A percentile compares a stretch with the other conserved stretches of the same genome.
phyloP scores from a whole-genome alignment of 1,284 basidiomycete genomes.

The Mycena sp. region DNA sequence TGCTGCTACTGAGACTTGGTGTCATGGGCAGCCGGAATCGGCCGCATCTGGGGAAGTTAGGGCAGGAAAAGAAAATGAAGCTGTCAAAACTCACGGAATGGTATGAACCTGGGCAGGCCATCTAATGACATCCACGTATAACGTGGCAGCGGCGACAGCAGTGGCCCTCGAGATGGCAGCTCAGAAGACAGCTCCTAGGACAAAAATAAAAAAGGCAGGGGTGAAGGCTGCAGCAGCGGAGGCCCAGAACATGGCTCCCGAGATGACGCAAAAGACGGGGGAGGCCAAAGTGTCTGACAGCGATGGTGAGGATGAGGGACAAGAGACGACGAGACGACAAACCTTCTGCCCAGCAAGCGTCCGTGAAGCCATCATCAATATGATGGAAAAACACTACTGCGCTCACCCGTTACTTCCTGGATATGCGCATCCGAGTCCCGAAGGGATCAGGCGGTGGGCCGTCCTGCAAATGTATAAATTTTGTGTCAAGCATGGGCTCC shows the following conservation, averaged over 20 bases:
- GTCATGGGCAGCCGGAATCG: too few species aligned
- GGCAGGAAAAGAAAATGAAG: too few species aligned
- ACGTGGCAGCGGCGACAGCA: too few species aligned
- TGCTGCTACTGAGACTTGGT: too few species aligned
- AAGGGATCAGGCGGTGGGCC: conserved; percentile 33
- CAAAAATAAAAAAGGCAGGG: too few species aligned
- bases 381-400: background rate
- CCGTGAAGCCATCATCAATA: background rate
- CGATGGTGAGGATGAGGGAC: background rate
- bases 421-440: conserved; percentile 7
- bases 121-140: too few species aligned
- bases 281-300: background rate
- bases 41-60: too few species aligned
- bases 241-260: background rate
- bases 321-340: background rate
- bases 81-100: too few species aligned
- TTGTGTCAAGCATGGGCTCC: conserved; percentile 37
- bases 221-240: background rate
- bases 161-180: too few species aligned
- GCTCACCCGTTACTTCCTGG: conserved; percentile 44
- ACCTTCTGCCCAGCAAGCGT: background rate
- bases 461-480: conserved; percentile 39
- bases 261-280: background rate
- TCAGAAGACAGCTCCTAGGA: too few species aligned
- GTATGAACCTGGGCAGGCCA: too few species aligned